Evolutionary conservation across 148 eudicot species (phyloP).

Genomic region (Silene conica): DNA sequence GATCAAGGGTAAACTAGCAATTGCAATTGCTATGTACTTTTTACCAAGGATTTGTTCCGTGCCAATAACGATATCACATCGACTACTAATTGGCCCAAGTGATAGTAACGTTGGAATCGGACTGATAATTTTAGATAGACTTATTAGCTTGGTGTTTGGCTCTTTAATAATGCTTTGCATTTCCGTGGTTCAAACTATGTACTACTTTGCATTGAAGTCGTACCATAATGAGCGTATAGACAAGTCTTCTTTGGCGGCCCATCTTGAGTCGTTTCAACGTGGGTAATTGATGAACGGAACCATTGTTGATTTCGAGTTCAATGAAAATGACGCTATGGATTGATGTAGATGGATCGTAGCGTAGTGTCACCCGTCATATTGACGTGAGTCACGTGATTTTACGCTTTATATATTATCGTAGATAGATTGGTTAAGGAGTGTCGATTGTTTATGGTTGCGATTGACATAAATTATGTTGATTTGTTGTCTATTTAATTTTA

Average conservation of each 20-base stretch:
- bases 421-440: too few relatives aligned
- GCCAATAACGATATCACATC: conserved; percentile 11
- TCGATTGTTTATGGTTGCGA: too few relatives aligned
- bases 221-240: conserved; percentile 49
- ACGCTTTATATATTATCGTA: too few relatives aligned
- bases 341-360: too few relatives aligned
- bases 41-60: conserved; percentile 15
- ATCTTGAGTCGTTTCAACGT: conserved; percentile 38
- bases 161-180: conserved; percentile 19
- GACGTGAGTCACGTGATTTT: too few relatives aligned
- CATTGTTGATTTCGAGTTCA: too few relatives aligned
- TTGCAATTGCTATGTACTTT: conserved; percentile 20
- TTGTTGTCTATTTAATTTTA: too few relatives aligned
- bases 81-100: background rate
- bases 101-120: conserved; percentile 9
- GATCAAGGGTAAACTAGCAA: conserved; percentile 42
- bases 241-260: conserved; percentile 37
- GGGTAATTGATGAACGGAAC: conserved; percentile 1
- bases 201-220: conserved; percentile 61
- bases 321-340: too few relatives aligned
- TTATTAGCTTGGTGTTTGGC: conserved; percentile 21
- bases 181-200: conserved; percentile 40
- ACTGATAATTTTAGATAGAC: conserved; percentile 23
- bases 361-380: too few relatives aligned
- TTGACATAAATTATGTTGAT: too few relatives aligned